Conservation (phyloP, 257 asterid species). For the Galeopsis tetrahit region DNA sequence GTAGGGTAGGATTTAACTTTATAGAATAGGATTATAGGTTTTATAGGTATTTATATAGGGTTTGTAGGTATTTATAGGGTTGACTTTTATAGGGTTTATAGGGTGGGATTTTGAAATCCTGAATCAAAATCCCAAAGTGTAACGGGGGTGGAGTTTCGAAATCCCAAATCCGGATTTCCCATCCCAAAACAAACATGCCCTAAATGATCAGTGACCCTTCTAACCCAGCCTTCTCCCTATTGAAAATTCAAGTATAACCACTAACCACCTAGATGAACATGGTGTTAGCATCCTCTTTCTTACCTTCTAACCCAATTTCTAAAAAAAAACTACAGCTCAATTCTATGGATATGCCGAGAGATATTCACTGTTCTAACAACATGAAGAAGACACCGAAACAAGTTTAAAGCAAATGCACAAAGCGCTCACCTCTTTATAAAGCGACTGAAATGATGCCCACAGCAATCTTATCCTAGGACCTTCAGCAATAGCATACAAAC, state of each 20-base stretch:
- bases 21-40: no score
- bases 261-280: slow-evolving; percentile 9
- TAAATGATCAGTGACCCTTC: slow-evolving; percentile 10
- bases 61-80: no score
- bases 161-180: no score
- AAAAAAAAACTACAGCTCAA: slow-evolving; percentile 21
- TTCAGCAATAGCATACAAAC: slow-evolving; percentile 78
- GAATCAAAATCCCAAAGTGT: no score
- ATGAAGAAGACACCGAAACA: slow-evolving; percentile 24
- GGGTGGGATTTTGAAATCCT: no score
- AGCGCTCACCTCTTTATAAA: slow-evolving; percentile 86
- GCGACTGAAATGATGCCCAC: slow-evolving; percentile 84
- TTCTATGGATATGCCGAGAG: slow-evolving; percentile 15
- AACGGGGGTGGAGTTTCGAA: no score
- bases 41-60: no score
- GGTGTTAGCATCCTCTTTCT: neutral
- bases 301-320: slow-evolving; percentile 24
- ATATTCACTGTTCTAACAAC: neutral
- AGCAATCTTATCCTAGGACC: slow-evolving; percentile 82
- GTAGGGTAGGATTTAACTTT: no score
- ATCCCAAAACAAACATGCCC: no score
- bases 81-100: no score
- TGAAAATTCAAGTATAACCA: neutral
- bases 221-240: neutral
- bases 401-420: slow-evolving; percentile 40